A percentile compares a stretch with the other conserved stretches of the same genome.
These are phyloP conservation scores for Chrysochromulina parva DNA, from an alignment of 78 protist genomes.

Conservation along the genomic window DNA sequence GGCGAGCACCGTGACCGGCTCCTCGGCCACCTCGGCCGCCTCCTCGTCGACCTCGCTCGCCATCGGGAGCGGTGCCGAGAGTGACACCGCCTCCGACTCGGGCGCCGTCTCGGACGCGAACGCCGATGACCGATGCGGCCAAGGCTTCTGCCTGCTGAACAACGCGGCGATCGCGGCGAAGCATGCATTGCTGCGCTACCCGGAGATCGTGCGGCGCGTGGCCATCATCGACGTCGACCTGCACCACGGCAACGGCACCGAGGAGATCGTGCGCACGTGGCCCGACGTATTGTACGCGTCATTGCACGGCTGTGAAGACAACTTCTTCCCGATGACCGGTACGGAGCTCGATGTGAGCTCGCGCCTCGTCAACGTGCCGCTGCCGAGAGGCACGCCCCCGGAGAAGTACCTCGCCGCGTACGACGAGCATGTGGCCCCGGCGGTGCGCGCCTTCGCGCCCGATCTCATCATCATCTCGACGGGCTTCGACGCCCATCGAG, in stretches of 20 bases:
- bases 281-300: not conserved
- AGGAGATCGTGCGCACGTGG: slow-evolving; percentile 54
- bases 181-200: not conserved
- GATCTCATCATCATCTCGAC: not conserved
- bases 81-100: too few relatives aligned
- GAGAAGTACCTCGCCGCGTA: not conserved
- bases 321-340: not conserved
- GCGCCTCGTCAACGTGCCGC: not conserved
- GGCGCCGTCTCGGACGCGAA: too few relatives aligned
- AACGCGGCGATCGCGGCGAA: not conserved
- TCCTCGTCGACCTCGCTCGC: too few relatives aligned
- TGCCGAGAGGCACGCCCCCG: not conserved
- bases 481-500: not conserved
- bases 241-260: slow-evolving; percentile 86
- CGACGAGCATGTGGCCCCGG: not conserved
- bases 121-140: slow-evolving; percentile 55
- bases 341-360: not conserved
- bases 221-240: slow-evolving; percentile 77
- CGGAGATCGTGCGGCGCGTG: slow-evolving; percentile 16
- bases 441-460: not conserved
- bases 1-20: too few relatives aligned
- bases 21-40: too few relatives aligned
- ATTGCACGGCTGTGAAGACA: not conserved
- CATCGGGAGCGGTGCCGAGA: too few relatives aligned
- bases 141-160: not conserved